Evolutionary conservation across 106 monocot genomes (phyloP).

Genomic region (Dendrobium huoshanense): DNA sequence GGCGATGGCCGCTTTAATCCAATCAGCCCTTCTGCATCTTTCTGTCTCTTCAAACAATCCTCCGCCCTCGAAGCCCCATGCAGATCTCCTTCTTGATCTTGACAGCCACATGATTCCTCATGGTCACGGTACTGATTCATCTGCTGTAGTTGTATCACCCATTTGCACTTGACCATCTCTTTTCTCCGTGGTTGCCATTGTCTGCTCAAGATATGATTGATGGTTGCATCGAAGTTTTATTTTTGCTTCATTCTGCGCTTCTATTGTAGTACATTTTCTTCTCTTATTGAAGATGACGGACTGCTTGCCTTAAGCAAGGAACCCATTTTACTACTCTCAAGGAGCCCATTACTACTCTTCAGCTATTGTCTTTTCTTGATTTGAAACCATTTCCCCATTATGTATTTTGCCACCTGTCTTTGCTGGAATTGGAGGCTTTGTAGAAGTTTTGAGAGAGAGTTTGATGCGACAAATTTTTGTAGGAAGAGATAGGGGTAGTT

Average conservation of each 20-base stretch:
- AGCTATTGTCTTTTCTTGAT: neutral
- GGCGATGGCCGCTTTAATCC: neutral
- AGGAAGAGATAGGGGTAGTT: neutral
- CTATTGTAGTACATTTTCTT: neutral
- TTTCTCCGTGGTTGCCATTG: neutral
- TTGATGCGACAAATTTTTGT: neutral
- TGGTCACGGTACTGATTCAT: neutral
- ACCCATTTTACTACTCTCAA: too few species aligned
- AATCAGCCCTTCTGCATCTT: neutral
- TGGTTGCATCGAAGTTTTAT: neutral
- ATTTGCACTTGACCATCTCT: neutral
- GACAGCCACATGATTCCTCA: neutral
- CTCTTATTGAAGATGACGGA: too few species aligned
- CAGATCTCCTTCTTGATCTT: neutral
- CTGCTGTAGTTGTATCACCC: neutral
- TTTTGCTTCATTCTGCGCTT: neutral
- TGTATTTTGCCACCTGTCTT: neutral
- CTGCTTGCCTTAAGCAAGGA: too few species aligned
- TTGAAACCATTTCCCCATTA: neutral
- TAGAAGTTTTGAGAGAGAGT: neutral
- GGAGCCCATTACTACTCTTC: too few species aligned
- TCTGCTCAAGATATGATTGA: neutral
- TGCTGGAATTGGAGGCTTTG: slow-evolving; percentile 1
- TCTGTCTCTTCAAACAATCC: neutral
- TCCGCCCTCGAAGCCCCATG: neutral